phyloP scores from a whole-genome alignment of 768 basidiomycete species.

The Trametes sanguinea region DNA sequence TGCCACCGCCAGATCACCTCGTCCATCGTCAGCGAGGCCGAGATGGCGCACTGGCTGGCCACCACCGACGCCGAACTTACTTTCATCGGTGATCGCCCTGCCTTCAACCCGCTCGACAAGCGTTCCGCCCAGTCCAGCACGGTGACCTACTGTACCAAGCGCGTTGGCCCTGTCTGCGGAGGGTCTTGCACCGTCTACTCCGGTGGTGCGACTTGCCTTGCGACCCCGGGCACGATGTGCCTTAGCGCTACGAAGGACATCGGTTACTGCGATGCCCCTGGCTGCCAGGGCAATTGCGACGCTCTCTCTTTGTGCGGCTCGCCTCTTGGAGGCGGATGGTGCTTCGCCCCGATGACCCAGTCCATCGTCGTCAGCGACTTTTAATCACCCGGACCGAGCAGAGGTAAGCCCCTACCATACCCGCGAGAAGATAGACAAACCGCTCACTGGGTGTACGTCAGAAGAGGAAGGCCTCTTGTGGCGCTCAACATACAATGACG shows the following conservation, averaged over 20 bases:
- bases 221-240: slow-evolving; percentile 35
- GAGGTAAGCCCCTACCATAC: too few relatives aligned
- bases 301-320: slow-evolving; percentile 28
- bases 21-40: slow-evolving; percentile 7
- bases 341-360: slow-evolving; percentile 34
- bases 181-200: slow-evolving; percentile 37
- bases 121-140: slow-evolving; percentile 27
- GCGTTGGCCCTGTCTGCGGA: slow-evolving; percentile 30
- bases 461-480: too few relatives aligned
- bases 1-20: background rate
- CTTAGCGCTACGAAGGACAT: slow-evolving; percentile 35
- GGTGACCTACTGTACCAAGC: slow-evolving; percentile 34
- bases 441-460: too few relatives aligned
- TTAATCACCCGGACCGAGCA: background rate
- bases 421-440: too few relatives aligned
- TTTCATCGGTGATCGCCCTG: slow-evolving; percentile 25
- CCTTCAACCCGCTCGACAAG: slow-evolving; percentile 11
- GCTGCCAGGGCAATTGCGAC: slow-evolving; percentile 33
- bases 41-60: slow-evolving; percentile 17
- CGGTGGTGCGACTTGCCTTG: slow-evolving; percentile 33
- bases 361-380: slow-evolving; percentile 27
- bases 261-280: slow-evolving; percentile 31
- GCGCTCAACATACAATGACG: too few relatives aligned
- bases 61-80: slow-evolving; percentile 29
- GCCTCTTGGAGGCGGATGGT: slow-evolving; percentile 9